Conservation (phyloP, 139 green algal genomes). For the Coelastrella sp. region DNA sequence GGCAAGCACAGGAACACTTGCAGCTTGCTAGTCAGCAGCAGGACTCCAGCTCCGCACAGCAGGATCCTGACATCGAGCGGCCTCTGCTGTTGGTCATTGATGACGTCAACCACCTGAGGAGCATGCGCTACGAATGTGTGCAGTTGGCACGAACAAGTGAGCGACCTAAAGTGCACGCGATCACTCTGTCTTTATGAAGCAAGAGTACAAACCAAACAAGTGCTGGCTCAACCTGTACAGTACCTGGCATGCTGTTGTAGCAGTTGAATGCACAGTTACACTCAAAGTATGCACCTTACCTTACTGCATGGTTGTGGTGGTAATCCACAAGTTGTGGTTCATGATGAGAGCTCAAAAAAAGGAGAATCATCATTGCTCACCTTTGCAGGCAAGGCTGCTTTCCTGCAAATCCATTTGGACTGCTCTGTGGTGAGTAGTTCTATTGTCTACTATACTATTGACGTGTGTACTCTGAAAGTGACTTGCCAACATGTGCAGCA, state of each 20-base stretch:
- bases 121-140: background rate
- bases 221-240: background rate
- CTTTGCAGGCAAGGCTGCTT: background rate
- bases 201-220: background rate
- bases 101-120: background rate
- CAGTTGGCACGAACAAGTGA: slow-evolving; percentile 3
- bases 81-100: background rate
- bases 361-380: too few species aligned
- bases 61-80: background rate
- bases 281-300: too few species aligned
- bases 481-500: too few species aligned
- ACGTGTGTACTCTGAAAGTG: too few species aligned
- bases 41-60: background rate
- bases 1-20: background rate
- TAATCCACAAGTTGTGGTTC: too few species aligned
- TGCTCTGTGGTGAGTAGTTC: background rate
- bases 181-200: background rate
- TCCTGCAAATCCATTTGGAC: background rate
- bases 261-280: too few species aligned
- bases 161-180: background rate
- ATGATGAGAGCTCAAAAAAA: too few species aligned
- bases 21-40: background rate
- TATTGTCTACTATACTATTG: too few species aligned
- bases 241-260: too few species aligned
- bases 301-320: too few species aligned